A percentile compares a stretch with the other conserved stretches of the same genome.
Evolutionary conservation across 202 grass and related monocot species (phyloP).

Genomic region (Zoysia matrella): DNA sequence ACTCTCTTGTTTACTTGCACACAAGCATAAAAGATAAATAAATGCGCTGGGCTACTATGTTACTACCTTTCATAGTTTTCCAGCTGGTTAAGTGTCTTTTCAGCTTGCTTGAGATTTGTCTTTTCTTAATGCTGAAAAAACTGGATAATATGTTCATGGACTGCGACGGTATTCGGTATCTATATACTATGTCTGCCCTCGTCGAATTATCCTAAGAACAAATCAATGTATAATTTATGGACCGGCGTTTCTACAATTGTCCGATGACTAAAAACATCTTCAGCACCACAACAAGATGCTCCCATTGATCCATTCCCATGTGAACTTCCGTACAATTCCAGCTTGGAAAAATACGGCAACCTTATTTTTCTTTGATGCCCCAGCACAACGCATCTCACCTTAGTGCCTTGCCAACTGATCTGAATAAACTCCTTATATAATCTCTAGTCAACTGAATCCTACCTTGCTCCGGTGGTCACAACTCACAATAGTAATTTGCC

Average conservation of each 20-base stretch:
- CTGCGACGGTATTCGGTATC: slow-evolving; percentile 13
- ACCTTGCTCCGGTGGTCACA: slow-evolving; percentile 36
- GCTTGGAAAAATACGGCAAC: background rate
- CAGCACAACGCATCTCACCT: slow-evolving; percentile 6
- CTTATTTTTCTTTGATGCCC: slow-evolving; percentile 6
- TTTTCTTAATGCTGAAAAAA: slow-evolving; percentile 32
- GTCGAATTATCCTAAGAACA: background rate
- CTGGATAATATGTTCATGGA: background rate
- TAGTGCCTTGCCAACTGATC: slow-evolving; percentile 36
- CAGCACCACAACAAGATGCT: slow-evolving; percentile 24
- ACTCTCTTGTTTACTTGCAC: slow-evolving; percentile 50
- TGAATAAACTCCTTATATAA: background rate
- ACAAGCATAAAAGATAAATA: slow-evolving; percentile 77
- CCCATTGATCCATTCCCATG: slow-evolving; percentile 24
- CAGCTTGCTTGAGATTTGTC: slow-evolving; percentile 32
- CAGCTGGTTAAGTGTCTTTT: slow-evolving; percentile 44
- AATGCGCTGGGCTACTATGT: slow-evolving; percentile 45
- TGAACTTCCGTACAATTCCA: slow-evolving; percentile 35
- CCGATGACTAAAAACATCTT: background rate
- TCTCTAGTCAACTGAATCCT: slow-evolving; percentile 50
- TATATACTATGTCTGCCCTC: slow-evolving; percentile 9
- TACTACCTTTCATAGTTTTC: slow-evolving; percentile 38
- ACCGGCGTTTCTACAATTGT: background rate
- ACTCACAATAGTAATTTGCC: slow-evolving; percentile 38
- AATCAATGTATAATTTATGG: slow-evolving; percentile 21